Percentiles rank a stretch among this genome's conserved stretches.
phyloP scores from a whole-genome alignment of 1,139 yeast species.

The Taphrina deformans region DNA sequence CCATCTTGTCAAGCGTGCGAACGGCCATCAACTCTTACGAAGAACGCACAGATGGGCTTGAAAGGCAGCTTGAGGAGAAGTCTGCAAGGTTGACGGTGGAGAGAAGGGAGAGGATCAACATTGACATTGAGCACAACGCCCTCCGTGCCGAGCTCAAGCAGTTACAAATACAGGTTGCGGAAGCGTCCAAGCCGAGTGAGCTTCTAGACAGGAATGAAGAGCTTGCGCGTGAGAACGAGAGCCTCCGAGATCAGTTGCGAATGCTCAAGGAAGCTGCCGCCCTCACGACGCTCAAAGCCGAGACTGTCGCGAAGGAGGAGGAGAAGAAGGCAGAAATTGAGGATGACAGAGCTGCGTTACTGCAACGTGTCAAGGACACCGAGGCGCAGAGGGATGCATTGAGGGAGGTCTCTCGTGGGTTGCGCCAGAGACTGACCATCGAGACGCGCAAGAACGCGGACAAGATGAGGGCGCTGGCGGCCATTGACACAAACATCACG shows the following conservation, averaged over 20 bases:
- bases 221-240: not conserved
- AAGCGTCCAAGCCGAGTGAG: not conserved
- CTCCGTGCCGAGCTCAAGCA: slow-evolving; percentile 11
- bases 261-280: not conserved
- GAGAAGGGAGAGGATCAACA: slow-evolving; percentile 6
- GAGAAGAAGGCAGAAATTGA: slow-evolving; percentile 1
- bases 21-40: slow-evolving; percentile 23
- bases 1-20: slow-evolving; percentile 12
- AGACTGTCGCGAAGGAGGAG: not conserved
- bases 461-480: slow-evolving; percentile 19
- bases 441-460: slow-evolving; percentile 34
- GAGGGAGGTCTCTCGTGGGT: slow-evolving; percentile 36
- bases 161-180: not conserved
- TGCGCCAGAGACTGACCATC: slow-evolving; percentile 36
- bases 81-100: not conserved
- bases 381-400: slow-evolving; percentile 38
- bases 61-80: slow-evolving; percentile 17
- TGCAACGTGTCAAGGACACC: slow-evolving; percentile 34
- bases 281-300: not conserved
- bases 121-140: slow-evolving; percentile 20
- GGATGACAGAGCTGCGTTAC: slow-evolving; percentile 2
- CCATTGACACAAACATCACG: slow-evolving; percentile 2
- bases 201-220: not conserved
- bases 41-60: slow-evolving; percentile 7
- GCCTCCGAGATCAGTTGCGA: not conserved